phyloP scores from a whole-genome alignment of 2,329 filamentous ascomycete genomes.

The Aspergillus neoniger region DNA sequence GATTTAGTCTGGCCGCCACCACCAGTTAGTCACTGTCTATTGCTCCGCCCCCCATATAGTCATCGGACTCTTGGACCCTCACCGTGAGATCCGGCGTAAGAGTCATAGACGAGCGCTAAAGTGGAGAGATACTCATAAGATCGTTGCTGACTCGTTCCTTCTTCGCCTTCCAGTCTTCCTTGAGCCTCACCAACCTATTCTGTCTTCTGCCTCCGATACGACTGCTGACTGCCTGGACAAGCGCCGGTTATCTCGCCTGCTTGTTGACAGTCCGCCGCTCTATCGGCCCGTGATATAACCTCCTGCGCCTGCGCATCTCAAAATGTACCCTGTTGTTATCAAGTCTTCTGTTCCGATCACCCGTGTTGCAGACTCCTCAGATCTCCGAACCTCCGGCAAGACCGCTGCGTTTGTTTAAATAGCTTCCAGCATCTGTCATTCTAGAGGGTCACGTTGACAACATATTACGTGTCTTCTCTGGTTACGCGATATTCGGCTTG shows the following conservation, averaged over 20 bases:
- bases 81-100: constrained; percentile 14
- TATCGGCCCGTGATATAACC: constrained; percentile 30
- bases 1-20: constrained; percentile 14
- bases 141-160: constrained; percentile 22
- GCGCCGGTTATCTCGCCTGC: constrained; percentile 32
- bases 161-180: constrained; percentile 20
- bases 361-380: constrained; percentile 38
- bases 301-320: constrained; percentile 27
- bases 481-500: constrained; percentile 20
- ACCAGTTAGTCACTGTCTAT: constrained; percentile 17
- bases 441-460: constrained; percentile 21
- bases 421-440: constrained; percentile 16
- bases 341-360: constrained; percentile 39
- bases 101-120: constrained; percentile 20
- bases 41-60: constrained; percentile 21
- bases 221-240: constrained; percentile 34
- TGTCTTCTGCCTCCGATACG: constrained; percentile 17
- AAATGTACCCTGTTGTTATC: constrained; percentile 44
- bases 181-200: constrained; percentile 16
- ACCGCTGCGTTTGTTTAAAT: constrained; percentile 30
- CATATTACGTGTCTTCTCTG: constrained; percentile 19
- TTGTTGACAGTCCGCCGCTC: constrained; percentile 35
- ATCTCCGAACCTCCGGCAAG: constrained; percentile 33
- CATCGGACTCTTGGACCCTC: constrained; percentile 21
- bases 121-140: constrained; percentile 12